Conservation (phyloP, 2,329 filamentous ascomycete species). For the Fusarium drepaniforme region DNA sequence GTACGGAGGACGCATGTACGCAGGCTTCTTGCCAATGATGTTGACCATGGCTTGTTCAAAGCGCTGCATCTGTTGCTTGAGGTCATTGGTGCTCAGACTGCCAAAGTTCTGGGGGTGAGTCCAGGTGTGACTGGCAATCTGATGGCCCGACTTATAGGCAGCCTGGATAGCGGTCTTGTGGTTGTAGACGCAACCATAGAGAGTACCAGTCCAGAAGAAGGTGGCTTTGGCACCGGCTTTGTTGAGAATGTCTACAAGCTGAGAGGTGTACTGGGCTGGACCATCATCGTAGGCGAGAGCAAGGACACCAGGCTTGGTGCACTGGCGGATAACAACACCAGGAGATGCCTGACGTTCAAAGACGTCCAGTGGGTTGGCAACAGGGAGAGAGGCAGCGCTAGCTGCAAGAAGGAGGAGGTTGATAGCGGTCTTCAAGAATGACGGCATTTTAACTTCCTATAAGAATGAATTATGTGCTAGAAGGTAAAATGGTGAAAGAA, state of each 20-base stretch:
- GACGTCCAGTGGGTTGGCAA: slow-evolving; percentile 51
- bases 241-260: slow-evolving; percentile 64
- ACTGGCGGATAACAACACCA: slow-evolving; percentile 60
- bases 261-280: slow-evolving; percentile 61
- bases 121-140: slow-evolving; percentile 67
- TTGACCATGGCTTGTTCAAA: slow-evolving; percentile 64
- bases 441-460: slow-evolving; percentile 10
- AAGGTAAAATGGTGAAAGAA: neutral
- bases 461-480: neutral
- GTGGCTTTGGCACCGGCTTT: slow-evolving; percentile 62
- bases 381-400: slow-evolving; percentile 46
- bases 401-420: slow-evolving; percentile 37
- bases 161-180: slow-evolving; percentile 65
- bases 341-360: slow-evolving; percentile 55
- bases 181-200: slow-evolving; percentile 64
- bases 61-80: slow-evolving; percentile 62
- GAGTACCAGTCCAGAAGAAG: slow-evolving; percentile 65
- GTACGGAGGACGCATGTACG: slow-evolving; percentile 64
- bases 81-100: slow-evolving; percentile 51
- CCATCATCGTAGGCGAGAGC: slow-evolving; percentile 68
- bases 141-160: slow-evolving; percentile 63
- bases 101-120: slow-evolving; percentile 60
- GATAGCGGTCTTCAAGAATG: slow-evolving; percentile 18
- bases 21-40: slow-evolving; percentile 62
- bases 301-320: slow-evolving; percentile 57